Evolutionary conservation across 176 grass and related monocot genomes (phyloP).

Genomic region (Dendrocalamus sinicus): DNA sequence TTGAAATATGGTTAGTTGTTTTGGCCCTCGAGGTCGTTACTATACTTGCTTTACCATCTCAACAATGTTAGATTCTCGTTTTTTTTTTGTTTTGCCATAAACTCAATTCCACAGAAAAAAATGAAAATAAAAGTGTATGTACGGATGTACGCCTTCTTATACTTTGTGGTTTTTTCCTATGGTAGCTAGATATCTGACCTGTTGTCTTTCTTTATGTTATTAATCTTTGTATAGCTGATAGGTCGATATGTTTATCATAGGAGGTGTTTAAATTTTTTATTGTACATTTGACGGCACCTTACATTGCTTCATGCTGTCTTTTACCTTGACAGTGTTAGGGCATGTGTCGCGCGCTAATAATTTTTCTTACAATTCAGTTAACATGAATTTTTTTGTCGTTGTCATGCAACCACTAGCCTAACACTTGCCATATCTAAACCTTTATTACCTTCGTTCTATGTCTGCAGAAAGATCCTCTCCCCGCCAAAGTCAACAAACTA

Average conservation of each 20-base stretch:
- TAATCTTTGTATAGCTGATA: background rate
- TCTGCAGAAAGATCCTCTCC: conserved; percentile 68
- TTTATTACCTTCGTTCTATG: background rate
- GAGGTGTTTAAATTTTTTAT: background rate
- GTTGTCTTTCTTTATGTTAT: background rate
- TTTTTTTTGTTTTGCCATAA: background rate
- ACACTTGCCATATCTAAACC: background rate
- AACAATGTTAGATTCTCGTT: background rate
- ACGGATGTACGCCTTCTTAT: background rate
- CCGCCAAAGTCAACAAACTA: conserved; percentile 83
- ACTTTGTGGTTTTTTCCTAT: background rate
- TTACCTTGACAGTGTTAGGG: conserved; percentile 1
- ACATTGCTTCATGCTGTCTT: background rate
- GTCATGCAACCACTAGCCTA: background rate
- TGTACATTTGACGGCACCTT: background rate
- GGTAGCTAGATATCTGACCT: conserved; percentile 9
- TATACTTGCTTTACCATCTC: background rate
- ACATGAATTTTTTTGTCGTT: background rate
- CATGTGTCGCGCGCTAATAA: background rate
- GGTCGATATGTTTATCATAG: background rate
- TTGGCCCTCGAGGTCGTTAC: background rate
- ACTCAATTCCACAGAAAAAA: background rate
- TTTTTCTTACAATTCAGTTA: background rate
- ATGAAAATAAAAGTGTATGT: too few relatives aligned
- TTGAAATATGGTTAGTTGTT: background rate